A percentile compares a stretch with the other conserved stretches of the same genome.
Evolutionary conservation across 148 eudicot genomes (phyloP).

Genomic region (Heliosperma pusillum): DNA sequence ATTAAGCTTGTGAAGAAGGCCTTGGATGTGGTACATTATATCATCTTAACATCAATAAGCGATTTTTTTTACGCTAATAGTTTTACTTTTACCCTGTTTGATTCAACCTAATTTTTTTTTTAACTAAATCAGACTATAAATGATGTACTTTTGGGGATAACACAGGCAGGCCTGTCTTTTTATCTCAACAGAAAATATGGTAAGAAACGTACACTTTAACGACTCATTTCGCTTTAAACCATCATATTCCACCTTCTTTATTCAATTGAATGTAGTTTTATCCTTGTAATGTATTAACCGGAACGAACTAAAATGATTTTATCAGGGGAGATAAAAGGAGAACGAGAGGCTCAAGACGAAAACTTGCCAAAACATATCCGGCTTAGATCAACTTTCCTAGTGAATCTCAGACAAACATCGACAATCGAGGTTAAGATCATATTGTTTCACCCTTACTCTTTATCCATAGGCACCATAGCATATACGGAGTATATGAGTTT

Average conservation of each 20-base stretch:
- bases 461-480: neutral
- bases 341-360: constrained; percentile 15
- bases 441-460: neutral
- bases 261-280: neutral
- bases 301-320: neutral
- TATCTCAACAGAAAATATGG: constrained; percentile 54
- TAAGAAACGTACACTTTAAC: constrained; percentile 19
- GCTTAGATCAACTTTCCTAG: constrained; percentile 41
- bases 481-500: neutral
- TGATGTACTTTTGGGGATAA: constrained; percentile 63
- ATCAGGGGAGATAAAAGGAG: constrained; percentile 13
- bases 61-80: neutral
- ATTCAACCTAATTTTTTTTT: neutral
- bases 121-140: constrained; percentile 49
- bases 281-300: neutral
- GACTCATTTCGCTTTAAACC: too few species aligned
- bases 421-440: constrained; percentile 32
- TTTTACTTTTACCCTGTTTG: too few species aligned
- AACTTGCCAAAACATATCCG: constrained; percentile 40
- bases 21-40: constrained; percentile 39
- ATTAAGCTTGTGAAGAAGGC: constrained; percentile 56
- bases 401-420: constrained; percentile 51
- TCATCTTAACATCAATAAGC: too few species aligned
- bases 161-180: constrained; percentile 60
- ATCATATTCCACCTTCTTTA: neutral